phyloP scores from a whole-genome alignment of 306 rosid species.

The Inga leiocalycina region DNA sequence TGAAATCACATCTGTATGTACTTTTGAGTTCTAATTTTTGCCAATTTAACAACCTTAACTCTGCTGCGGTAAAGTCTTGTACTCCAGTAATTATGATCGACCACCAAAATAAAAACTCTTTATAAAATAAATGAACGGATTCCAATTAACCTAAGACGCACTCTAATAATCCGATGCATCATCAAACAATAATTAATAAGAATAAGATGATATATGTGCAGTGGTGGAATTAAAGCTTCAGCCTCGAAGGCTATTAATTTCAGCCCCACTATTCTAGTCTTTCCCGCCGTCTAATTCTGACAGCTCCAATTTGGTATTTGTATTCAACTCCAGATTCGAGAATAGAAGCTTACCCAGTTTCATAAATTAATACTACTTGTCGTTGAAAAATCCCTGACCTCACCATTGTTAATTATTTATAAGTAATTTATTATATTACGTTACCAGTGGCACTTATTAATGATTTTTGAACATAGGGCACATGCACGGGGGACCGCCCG shows the following conservation, averaged over 20 bases:
- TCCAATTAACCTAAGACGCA: not conserved
- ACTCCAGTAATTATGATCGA: not conserved
- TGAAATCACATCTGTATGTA: too few species aligned
- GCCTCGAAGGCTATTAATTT: not conserved
- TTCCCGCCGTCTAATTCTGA: constrained; percentile 13
- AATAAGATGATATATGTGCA: not conserved
- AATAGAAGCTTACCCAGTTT: constrained; percentile 50
- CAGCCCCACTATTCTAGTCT: not conserved
- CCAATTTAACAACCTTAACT: too few species aligned
- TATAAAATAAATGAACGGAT: not conserved
- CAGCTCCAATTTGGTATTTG: constrained; percentile 34
- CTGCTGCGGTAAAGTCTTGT: constrained; percentile 13
- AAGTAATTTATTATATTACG: too few species aligned
- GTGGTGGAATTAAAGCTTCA: too few species aligned
- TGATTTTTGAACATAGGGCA: not conserved
- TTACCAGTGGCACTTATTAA: not conserved
- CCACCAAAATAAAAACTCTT: not conserved
- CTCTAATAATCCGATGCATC: not conserved
- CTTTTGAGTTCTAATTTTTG: too few species aligned
- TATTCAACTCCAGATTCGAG: constrained; percentile 52
- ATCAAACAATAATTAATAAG: not conserved
- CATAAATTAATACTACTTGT: not conserved
- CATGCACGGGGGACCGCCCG: constrained; percentile 8
- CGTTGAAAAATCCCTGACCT: not conserved
- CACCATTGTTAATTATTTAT: not conserved